Percentiles rank a stretch among this genome's conserved stretches.
Evolutionary conservation across 352 stramenopile species (phyloP).

Genomic region (Phytophthora pseudosyringae): DNA sequence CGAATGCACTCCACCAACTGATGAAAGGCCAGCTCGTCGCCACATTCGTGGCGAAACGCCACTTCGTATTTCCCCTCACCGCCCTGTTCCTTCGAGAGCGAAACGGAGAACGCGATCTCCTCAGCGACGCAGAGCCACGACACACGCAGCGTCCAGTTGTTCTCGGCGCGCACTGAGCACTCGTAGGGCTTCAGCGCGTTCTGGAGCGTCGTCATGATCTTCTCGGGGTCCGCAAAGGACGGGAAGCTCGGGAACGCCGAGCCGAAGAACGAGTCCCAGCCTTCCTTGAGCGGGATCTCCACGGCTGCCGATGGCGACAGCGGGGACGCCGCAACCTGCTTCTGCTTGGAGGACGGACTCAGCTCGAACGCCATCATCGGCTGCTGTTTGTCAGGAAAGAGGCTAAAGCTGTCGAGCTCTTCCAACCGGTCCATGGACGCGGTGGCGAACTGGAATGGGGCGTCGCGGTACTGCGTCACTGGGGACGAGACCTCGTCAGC

Average conservation of each 20-base stretch:
- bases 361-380: slow-evolving; percentile 6
- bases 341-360: slow-evolving; percentile 7
- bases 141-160: slow-evolving; percentile 54
- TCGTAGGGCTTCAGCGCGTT: slow-evolving; percentile 49
- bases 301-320: slow-evolving; percentile 57
- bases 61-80: slow-evolving; percentile 50
- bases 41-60: slow-evolving; percentile 57
- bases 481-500: slow-evolving; percentile 20
- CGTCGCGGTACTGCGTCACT: slow-evolving; percentile 53
- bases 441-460: slow-evolving; percentile 51
- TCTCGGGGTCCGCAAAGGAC: slow-evolving; percentile 40
- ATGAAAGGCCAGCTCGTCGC: slow-evolving; percentile 64
- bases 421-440: slow-evolving; percentile 24
- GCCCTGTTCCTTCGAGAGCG: slow-evolving; percentile 49
- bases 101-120: slow-evolving; percentile 64
- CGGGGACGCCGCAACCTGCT: slow-evolving; percentile 40
- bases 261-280: slow-evolving; percentile 47
- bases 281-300: slow-evolving; percentile 61
- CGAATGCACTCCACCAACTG: slow-evolving; percentile 63
- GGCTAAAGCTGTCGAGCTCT: slow-evolving; percentile 28
- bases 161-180: slow-evolving; percentile 44
- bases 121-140: slow-evolving; percentile 72
- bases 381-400: slow-evolving; percentile 22
- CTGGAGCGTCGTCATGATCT: slow-evolving; percentile 64
- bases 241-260: slow-evolving; percentile 63